Base-by-base conservation (phyloP, 371 early-diverging fungal species). In the Mucor velutinosus region DNA sequence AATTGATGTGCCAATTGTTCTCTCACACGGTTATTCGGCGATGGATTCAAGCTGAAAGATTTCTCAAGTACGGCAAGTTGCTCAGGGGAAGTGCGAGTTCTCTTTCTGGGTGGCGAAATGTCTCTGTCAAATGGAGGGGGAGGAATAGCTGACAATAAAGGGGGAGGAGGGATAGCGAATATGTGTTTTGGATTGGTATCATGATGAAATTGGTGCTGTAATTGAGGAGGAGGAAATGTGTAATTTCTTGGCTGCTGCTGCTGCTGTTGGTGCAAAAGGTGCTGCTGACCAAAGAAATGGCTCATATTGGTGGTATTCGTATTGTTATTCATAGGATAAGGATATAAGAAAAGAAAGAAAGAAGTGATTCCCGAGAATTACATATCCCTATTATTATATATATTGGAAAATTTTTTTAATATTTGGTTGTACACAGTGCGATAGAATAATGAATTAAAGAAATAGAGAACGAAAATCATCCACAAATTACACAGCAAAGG, bases 1-100 rank as follows among this genome's bases (percentile, higher is more conserved):
- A 98, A 87, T 73, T 95, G 89, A 63, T 87, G 86, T 39, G 95
- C 91, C 12, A 98, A 86, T 53, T 88, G 87, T 71, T 92, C 93
- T 41, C 98, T 92, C 57, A 94, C 85, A 60, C 92, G 88, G 45
- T 87, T 89, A 59, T 91, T 91, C 43, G 94, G 94, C n/a, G 91
- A 79, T 65, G 87, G 83, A 73, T 93, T 87, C 41, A 83, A 75
- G 73, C 85, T 78, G 70, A 92, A 92, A 6, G 89, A 87, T 67
- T 90, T 87, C 80, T 92, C 92, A 11, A 93, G 83, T 7, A 81
- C 80, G 27, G 89, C 87, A 11, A 92, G 79, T 70, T 93, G 92
- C 65, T 92, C 90, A 3, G 88, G 87, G 33, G 87, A 87, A 12
- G 92, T 90, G 56, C 91, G 83, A 60, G 90, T 90, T 62, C 91